Evolutionary conservation across 169 alveolate genomes (phyloP).

Genomic region (Eimeria acervulina): DNA sequence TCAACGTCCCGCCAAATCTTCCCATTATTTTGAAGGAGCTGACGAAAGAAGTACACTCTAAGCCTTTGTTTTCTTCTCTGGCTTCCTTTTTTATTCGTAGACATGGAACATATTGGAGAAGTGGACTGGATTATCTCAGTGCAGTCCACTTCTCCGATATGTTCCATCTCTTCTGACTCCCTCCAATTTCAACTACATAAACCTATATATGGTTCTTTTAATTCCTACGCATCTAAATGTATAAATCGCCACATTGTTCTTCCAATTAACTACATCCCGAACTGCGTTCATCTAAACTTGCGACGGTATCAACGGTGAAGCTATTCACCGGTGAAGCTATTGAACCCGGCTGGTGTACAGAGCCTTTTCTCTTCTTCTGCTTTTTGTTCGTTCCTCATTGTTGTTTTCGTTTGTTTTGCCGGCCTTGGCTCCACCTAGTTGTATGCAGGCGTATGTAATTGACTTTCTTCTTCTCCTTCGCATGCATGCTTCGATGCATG

Average conservation of each 20-base stretch:
- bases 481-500: background rate
- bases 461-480: background rate
- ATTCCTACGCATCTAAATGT: too few species aligned
- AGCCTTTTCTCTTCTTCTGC: background rate
- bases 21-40: constrained; percentile 71
- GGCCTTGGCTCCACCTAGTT: background rate
- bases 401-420: background rate
- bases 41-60: constrained; percentile 44
- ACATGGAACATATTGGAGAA: too few species aligned
- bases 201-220: too few species aligned
- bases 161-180: background rate
- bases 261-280: too few species aligned
- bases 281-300: too few species aligned
- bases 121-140: background rate
- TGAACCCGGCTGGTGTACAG: background rate
- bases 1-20: constrained; percentile 77
- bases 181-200: too few species aligned
- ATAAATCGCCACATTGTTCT: too few species aligned
- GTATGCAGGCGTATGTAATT: background rate
- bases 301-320: too few species aligned
- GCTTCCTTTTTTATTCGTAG: too few species aligned
- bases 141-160: background rate
- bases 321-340: background rate
- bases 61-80: background rate
- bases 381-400: background rate